Conservation (phyloP, 192 early-diverging fungal genomes). For the Neocallimastix lanati region DNA sequence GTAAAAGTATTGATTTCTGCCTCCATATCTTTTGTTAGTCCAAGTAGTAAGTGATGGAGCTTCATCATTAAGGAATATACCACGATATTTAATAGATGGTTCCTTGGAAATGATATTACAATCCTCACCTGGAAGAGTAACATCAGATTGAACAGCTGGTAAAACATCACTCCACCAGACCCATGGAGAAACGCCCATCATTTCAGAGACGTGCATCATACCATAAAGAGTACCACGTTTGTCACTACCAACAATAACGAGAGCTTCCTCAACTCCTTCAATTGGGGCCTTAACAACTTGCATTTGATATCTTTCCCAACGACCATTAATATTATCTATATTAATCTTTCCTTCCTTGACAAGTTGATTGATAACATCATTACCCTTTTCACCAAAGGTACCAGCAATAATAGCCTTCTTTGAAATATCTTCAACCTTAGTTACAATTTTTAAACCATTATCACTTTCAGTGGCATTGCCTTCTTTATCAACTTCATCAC, state of each 20-base stretch:
- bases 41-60: slow-evolving; percentile 1
- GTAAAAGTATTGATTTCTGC: slow-evolving; percentile 3
- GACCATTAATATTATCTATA: neutral
- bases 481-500: neutral
- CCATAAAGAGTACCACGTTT: neutral
- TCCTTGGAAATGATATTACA: neutral
- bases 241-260: neutral
- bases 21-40: neutral
- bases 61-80: slow-evolving; percentile 12
- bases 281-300: neutral
- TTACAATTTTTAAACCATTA: neutral
- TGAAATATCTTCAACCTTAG: neutral
- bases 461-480: neutral
- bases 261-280: neutral
- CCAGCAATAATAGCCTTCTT: neutral
- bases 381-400: neutral
- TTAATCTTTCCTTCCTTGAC: neutral
- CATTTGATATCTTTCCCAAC: neutral
- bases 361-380: neutral
- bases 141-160: neutral
- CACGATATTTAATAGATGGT: slow-evolving; percentile 9
- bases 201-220: neutral
- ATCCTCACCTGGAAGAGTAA: neutral
- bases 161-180: neutral
- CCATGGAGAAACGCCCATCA: neutral